phyloP scores from a whole-genome alignment of 495 filamentous ascomycete genomes.

The Hypoxylon lienhwacheense region DNA sequence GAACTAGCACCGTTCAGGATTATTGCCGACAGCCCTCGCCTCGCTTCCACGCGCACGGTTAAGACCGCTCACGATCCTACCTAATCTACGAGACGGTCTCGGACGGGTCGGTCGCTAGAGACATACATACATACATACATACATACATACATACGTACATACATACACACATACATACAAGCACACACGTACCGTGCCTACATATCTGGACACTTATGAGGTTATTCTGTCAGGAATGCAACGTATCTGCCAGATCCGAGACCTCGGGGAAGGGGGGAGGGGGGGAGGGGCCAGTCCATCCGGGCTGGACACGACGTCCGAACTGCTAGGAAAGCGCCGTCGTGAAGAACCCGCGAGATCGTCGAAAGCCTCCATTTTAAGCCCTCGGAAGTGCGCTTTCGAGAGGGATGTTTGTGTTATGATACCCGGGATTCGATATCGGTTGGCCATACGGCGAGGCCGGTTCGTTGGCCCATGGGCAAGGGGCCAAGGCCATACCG shows the following conservation, averaged over 20 bases:
- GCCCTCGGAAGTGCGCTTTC: constrained; percentile 23
- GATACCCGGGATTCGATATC: constrained; percentile 1
- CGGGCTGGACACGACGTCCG: constrained; percentile 24
- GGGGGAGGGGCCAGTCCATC: constrained; percentile 17
- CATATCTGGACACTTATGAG: no score
- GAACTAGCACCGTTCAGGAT: constrained; percentile 17
- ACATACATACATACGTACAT: neutral
- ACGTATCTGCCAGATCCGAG: constrained; percentile 31
- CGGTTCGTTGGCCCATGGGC: constrained; percentile 24
- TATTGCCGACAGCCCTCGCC: constrained; percentile 17
- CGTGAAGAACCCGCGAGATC: constrained; percentile 14
- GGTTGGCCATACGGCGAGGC: constrained; percentile 16
- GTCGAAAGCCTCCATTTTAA: constrained; percentile 14
- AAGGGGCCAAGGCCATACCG: constrained; percentile 18
- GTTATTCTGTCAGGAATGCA: constrained; percentile 31
- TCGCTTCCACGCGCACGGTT: constrained; percentile 27
- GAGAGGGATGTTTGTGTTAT: constrained; percentile 4
- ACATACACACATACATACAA: neutral
- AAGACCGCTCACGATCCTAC: constrained; percentile 31
- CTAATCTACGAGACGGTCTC: constrained; percentile 33
- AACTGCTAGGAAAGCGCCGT: constrained; percentile 12
- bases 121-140: constrained; percentile 28
- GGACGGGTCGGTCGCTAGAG: constrained; percentile 19
- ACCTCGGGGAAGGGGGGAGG: no score
- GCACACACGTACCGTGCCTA: neutral